A percentile compares a stretch with the other conserved stretches of the same genome.
These are phyloP conservation scores for Pilasporangium apinafurcum DNA, from an alignment of 352 stramenopile genomes.

Conservation along the genomic window DNA sequence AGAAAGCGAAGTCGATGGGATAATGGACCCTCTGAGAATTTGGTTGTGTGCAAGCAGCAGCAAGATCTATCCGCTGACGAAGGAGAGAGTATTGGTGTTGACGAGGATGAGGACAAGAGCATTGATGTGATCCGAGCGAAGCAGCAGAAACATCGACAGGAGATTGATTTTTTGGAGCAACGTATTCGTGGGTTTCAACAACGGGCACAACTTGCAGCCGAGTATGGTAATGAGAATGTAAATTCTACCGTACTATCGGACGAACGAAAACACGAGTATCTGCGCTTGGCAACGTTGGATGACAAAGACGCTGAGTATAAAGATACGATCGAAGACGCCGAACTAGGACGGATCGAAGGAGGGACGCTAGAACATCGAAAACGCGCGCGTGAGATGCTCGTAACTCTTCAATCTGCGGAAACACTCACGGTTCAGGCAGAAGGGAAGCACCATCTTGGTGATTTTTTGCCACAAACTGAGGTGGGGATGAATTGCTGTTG, in stretches of 20 bases:
- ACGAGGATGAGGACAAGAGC: neutral
- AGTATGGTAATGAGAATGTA: neutral
- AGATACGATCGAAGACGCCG: constrained; percentile 12
- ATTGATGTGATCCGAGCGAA: constrained; percentile 7
- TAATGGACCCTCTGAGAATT: neutral
- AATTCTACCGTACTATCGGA: constrained; percentile 4
- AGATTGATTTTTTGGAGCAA: constrained; percentile 14
- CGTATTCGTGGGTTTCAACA: constrained; percentile 14
- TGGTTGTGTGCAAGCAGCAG: neutral
- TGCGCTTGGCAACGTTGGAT: constrained; percentile 1
- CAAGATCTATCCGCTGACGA: neutral
- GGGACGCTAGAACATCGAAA: constrained; percentile 13
- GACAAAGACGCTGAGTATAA: constrained; percentile 7
- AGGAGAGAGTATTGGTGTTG: neutral
- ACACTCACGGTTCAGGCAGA: constrained; percentile 3
- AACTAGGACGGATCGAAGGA: constrained; percentile 9
- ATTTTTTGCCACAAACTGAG: constrained; percentile 11
- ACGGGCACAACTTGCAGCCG: constrained; percentile 1
- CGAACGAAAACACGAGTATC: constrained; percentile 8
- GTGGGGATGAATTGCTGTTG: neutral
- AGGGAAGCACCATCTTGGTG: constrained; percentile 14
- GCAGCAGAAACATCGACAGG: constrained; percentile 12
- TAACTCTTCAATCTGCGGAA: constrained; percentile 11
- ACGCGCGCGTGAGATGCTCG: constrained; percentile 13
- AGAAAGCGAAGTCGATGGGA: constrained; percentile 13